These are phyloP conservation scores for Venturia asperata DNA, from an alignment of 2,329 filamentous ascomycete species.

Conservation along the genomic window DNA sequence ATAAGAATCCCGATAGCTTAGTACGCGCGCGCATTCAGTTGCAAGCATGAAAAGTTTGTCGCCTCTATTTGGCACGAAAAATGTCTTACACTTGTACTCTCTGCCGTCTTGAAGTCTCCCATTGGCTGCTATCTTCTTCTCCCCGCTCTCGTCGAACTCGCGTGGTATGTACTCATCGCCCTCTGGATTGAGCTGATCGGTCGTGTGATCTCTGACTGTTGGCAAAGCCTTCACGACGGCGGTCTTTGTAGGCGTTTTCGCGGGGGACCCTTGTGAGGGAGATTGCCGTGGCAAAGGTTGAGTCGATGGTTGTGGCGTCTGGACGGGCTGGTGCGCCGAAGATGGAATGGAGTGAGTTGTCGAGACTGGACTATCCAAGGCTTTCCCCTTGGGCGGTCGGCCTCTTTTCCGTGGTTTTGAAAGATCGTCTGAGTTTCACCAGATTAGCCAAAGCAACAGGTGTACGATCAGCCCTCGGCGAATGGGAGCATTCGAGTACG, in stretches of 20 bases:
- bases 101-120: slow-evolving; percentile 76
- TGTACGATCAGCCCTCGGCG: slow-evolving; percentile 12
- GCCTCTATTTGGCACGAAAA: slow-evolving; percentile 81
- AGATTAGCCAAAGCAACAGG: slow-evolving; percentile 13
- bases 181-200: slow-evolving; percentile 81
- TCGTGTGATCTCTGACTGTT: slow-evolving; percentile 94
- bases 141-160: slow-evolving; percentile 85
- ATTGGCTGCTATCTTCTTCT: slow-evolving; percentile 83
- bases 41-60: slow-evolving; percentile 98
- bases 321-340: slow-evolving; percentile 41
- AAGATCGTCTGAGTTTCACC: slow-evolving; percentile 21
- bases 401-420: slow-evolving; percentile 38
- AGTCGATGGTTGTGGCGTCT: slow-evolving; percentile 50
- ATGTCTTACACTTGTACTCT: slow-evolving; percentile 88
- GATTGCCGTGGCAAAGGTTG: slow-evolving; percentile 44
- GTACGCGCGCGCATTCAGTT: slow-evolving; percentile 88
- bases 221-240: slow-evolving; percentile 84
- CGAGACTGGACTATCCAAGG: slow-evolving; percentile 53
- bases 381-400: slow-evolving; percentile 56
- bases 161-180: slow-evolving; percentile 93
- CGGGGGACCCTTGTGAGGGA: slow-evolving; percentile 57
- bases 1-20: slow-evolving; percentile 96
- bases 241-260: slow-evolving; percentile 75
- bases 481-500: slow-evolving; percentile 8
- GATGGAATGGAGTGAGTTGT: slow-evolving; percentile 46